Conservation (phyloP, 805 yeast genomes). For the Citeromyces nyonsensis region DNA sequence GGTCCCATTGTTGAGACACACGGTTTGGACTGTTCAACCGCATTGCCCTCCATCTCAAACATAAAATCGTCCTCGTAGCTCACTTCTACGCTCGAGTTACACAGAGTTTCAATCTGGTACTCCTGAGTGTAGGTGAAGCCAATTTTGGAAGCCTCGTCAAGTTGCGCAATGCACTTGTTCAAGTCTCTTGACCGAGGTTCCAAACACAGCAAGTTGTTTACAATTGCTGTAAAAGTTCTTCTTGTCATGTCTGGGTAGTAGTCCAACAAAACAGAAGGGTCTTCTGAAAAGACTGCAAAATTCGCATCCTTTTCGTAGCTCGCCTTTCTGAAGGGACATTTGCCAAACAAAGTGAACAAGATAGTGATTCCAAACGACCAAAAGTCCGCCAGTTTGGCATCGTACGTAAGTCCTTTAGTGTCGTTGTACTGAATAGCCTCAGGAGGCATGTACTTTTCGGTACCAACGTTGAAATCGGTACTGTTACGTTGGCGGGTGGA, state of each 20-base stretch:
- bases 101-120: conserved; percentile 11
- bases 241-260: conserved; percentile 29
- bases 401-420: conserved; percentile 12
- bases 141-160: conserved; percentile 14
- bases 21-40: conserved; percentile 5
- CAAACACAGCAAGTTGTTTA: conserved; percentile 21
- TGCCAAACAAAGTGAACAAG: conserved; percentile 32
- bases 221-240: conserved; percentile 21
- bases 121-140: conserved; percentile 34
- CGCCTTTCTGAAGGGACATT: conserved; percentile 32
- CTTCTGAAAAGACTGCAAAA: conserved; percentile 23
- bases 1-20: not conserved
- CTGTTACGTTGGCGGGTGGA: conserved; percentile 22
- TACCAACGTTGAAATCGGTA: conserved; percentile 27
- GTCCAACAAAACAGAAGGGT: conserved; percentile 26
- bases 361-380: conserved; percentile 42
- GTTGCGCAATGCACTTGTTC: conserved; percentile 15
- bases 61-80: conserved; percentile 11
- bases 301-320: conserved; percentile 18
- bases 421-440: conserved; percentile 14
- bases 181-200: conserved; percentile 23
- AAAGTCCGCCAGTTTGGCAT: conserved; percentile 29
- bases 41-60: conserved; percentile 20
- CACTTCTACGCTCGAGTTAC: conserved; percentile 9
- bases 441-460: conserved; percentile 48